These are phyloP conservation scores for Fusarium austroafricanum DNA, from an alignment of 2,329 filamentous ascomycete genomes.

Conservation along the genomic window DNA sequence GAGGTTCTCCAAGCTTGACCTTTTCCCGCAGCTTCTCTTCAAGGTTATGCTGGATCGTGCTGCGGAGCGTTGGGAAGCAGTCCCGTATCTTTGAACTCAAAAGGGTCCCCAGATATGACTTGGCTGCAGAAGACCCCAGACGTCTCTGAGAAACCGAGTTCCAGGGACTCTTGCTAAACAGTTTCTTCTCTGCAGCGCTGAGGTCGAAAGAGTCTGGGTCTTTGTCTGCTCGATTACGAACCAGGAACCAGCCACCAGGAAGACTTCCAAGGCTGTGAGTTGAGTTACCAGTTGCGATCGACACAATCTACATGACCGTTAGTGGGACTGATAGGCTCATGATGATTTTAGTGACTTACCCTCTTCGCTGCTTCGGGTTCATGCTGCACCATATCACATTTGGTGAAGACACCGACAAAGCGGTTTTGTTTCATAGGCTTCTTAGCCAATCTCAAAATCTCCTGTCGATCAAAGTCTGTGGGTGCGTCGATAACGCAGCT, in stretches of 20 bases:
- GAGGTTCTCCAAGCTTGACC: slow-evolving; percentile 43
- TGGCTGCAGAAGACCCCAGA: slow-evolving; percentile 48
- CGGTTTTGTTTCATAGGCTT: slow-evolving; percentile 45
- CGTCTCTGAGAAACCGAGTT: slow-evolving; percentile 35
- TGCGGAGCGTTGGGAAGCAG: slow-evolving; percentile 49
- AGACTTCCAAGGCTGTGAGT: slow-evolving; percentile 1
- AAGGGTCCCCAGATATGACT: slow-evolving; percentile 46
- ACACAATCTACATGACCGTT: slow-evolving; percentile 23
- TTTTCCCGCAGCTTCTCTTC: slow-evolving; percentile 18
- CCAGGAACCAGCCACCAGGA: slow-evolving; percentile 51
- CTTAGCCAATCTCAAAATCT: slow-evolving; percentile 46
- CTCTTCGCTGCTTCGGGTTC: slow-evolving; percentile 22
- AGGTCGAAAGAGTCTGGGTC: slow-evolving; percentile 44
- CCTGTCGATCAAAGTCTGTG: slow-evolving; percentile 48
- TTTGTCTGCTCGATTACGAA: slow-evolving; percentile 49
- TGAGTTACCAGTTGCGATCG: slow-evolving; percentile 18
- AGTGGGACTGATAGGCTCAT: not conserved
- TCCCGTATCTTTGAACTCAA: slow-evolving; percentile 51
- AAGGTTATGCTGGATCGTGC: slow-evolving; percentile 40
- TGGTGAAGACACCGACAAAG: slow-evolving; percentile 54
- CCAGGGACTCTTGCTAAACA: slow-evolving; percentile 49
- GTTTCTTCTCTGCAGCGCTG: slow-evolving; percentile 41
- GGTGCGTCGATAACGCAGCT: slow-evolving; percentile 52
- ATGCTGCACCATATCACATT: slow-evolving; percentile 48
- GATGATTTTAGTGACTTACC: not conserved